phyloP scores from a whole-genome alignment of 768 basidiomycete species.

The Amanita jacksonii region DNA sequence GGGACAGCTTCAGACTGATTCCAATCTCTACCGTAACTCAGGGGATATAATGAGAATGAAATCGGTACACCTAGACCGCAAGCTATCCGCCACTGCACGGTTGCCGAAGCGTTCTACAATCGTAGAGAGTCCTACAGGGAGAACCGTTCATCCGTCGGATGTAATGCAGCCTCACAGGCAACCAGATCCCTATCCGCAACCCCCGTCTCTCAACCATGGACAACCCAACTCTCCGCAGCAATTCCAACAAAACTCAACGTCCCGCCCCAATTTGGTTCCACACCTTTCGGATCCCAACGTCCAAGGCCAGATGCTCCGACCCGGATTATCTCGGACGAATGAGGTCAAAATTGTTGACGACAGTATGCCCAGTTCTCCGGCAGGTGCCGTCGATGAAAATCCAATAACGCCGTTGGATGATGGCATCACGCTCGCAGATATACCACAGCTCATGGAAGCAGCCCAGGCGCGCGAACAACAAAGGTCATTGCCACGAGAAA shows the following conservation, averaged over 20 bases:
- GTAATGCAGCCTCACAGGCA: constrained; percentile 37
- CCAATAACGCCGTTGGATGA: constrained; percentile 45
- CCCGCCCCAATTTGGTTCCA: constrained; percentile 29
- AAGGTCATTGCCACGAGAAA: constrained; percentile 71
- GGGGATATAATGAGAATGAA: constrained; percentile 92
- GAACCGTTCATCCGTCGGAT: constrained; percentile 70
- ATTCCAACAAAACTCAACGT: constrained; percentile 21
- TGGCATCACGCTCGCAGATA: constrained; percentile 87
- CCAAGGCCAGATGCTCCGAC: constrained; percentile 49
- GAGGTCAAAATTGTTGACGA: constrained; percentile 88
- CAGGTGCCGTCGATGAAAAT: constrained; percentile 37
- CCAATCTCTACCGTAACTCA: constrained; percentile 80
- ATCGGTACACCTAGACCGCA: constrained; percentile 90
- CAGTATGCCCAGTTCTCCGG: constrained; percentile 61
- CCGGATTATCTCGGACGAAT: constrained; percentile 67
- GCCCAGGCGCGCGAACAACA: constrained; percentile 86
- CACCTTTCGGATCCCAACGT: constrained; percentile 28
- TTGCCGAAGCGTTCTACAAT: constrained; percentile 91
- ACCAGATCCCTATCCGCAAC: constrained; percentile 28
- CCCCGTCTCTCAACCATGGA: constrained; percentile 24
- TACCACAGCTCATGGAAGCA: constrained; percentile 86
- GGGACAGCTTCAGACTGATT: constrained; percentile 30
- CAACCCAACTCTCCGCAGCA: constrained; percentile 17
- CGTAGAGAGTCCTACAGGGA: constrained; percentile 88
- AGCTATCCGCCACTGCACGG: constrained; percentile 87